Evolutionary conservation across 352 stramenopile genomes (phyloP), one percentile per base, ranked within the genome.

Genomic region (Aphanomyces cochlioides): DNA sequence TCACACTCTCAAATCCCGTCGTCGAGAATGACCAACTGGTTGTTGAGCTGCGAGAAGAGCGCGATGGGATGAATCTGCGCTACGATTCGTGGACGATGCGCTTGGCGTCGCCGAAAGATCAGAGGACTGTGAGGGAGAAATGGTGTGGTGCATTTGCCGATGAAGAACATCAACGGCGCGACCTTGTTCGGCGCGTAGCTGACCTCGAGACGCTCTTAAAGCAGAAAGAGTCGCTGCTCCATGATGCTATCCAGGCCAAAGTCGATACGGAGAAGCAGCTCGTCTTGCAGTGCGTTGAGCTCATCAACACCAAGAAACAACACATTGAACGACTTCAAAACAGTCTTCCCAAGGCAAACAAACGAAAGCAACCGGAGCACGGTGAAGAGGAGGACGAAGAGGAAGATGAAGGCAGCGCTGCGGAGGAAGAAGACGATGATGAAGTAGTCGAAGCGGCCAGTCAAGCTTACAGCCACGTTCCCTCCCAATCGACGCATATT

Each of bases 51-150:
- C 7, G 7, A 8, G 50, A 58, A 58, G 50, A 58, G 15, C 7
- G 50, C 19, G 50, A 58, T 19, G 50, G 50, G 7, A 19, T 58
- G 50, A 8, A 58, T 36, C 17, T 58, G 15, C 50, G 50, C 7
- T 58, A 36, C 50, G 50, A 58, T 19, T 58, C 50, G 50, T 58
- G 50, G 50, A 36, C 50, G 15, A 58, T 58, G 50, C 45, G n/a
- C 45, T n/a, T 15, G 13, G n/a, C 45, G 13, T 53, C 45, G 1
- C 13, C 45, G 45, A 19, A 53, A 53, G 45, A 15, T 53, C 28
- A 28, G 28, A 28, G 28, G 28, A 19, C 45, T n/a, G n/a, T 53
- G 45, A 15, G 45, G 45, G 13, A 19, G 45, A 53, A 19, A 53
- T 53, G 45, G 45, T 53, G 45, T 53, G 45, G 13, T 19, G 45